Evolutionary conservation across 192 early-diverging fungal genomes (phyloP), one percentile per base, ranked within the genome.

Genomic region (Entomortierella lignicola): DNA sequence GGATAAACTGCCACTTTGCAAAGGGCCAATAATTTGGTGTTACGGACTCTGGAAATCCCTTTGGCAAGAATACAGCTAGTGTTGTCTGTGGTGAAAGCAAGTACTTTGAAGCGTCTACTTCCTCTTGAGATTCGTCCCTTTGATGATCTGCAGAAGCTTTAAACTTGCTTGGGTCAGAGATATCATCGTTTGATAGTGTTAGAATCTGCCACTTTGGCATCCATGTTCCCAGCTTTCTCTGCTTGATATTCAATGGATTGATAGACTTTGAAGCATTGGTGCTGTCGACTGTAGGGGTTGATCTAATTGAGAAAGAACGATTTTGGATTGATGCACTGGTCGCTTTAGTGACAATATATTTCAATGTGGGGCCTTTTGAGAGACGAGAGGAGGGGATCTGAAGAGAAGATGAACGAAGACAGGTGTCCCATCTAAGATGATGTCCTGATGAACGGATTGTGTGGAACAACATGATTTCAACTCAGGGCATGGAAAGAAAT

Each of bases 1-100:
- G 90, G 25, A 89, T 57, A 72, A 95, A 93, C 71, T 93, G 89
- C 91, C 93, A 96, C 54, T 91, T 82, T 30, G 89, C 87, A 80
- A 93, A 95, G 13, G 81, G 74, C 32, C 86, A 82, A 72, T 95
- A 96, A 79, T 94, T 90, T 37, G 84, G 81, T 8, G 92, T 87
- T 8, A 95, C 92, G 0, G 91, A 88, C 47, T 88, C 83, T 29
- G 91, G 91, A 66, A 90, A 94, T 39, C 88, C 91, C 43, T 91
- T 86, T 10, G 95, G 95, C 42, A 96, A 81, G 63, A 96, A 96
- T 17, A 86, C 84, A 6, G 66, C 72, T 1, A 81, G 72, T 2
- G 66, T 41, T 1, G 54, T 69, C 66, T 77, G 74, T 1, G 74
- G 74, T n/a, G 74, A 77, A 10, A 77, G 43, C 15, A 69, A 29